Evolutionary conservation across 2,329 filamentous ascomycete species (phyloP), one percentile per base, ranked within the genome.

Genomic region (Hymenoscyphus linearis): DNA sequence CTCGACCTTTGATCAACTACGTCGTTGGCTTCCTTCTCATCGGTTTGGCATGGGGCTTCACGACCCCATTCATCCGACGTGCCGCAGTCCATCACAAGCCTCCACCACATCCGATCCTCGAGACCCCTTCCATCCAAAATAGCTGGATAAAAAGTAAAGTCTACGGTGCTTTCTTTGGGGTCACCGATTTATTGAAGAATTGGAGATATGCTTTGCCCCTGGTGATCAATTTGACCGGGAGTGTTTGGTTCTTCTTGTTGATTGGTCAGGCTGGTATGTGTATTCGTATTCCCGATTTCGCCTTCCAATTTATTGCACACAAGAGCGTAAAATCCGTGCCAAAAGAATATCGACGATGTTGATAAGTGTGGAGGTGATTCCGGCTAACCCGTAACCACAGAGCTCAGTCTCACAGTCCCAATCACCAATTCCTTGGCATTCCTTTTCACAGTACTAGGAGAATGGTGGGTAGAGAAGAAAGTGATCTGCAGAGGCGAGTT

Each of bases 381-480:
- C 22, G 25, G 40, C 53, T 58, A 57, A 59, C 64, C 56, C 58
- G 57, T 55, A 53, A 52, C 13, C 22, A 13, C 68, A 95, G 93
- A 98, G 75, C 73, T 98, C 68, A 96, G 92, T 72, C 79, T 98
- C 65, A 97, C 93, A 2, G 93, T 98, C 0, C 93, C 93, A 1
- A 95, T 98, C 65, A 93, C 93, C 1, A 98, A 98, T 71, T 96
- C 92, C 0, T 78, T 96, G 71, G 93, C 93, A 0, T 98, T 98
- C 69, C 76, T 98, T n/a, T 98, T 97, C 72, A 98, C 93, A 0
- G 93, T 97, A 1, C 71, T 97, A 13, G 93, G 93, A 0, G 93
- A 98, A 69, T 98, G 93, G 92, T 96, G 88, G 80, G 91, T 93
- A 0, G 93, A 97, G 70, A 86, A 86, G 63, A 98, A 97, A 74